Evolutionary conservation across 129 eudicot genomes (phyloP).

Genomic region (Lactuca saligna): DNA sequence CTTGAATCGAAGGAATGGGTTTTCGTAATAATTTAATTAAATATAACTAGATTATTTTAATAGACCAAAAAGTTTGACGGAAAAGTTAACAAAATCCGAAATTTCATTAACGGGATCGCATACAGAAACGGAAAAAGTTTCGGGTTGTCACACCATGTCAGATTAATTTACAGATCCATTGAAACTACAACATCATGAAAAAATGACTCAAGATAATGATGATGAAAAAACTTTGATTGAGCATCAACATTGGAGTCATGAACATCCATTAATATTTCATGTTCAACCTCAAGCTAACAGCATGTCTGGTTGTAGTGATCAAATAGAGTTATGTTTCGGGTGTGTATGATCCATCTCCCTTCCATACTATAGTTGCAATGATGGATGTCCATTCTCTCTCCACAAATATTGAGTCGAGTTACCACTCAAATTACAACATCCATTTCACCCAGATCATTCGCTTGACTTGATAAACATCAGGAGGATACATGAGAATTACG

Average conservation of each 20-base stretch:
- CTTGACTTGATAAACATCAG: background rate
- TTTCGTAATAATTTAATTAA: too few species aligned
- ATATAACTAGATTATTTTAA: too few species aligned
- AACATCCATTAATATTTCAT: background rate
- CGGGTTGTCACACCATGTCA: too few species aligned
- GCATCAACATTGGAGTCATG: slow-evolving; percentile 11
- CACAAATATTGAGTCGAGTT: slow-evolving; percentile 18
- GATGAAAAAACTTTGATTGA: background rate
- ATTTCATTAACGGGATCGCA: too few species aligned
- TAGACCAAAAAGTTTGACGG: too few species aligned
- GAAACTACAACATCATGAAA: background rate
- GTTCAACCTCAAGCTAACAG: background rate
- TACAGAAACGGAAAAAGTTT: too few species aligned
- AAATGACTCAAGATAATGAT: background rate
- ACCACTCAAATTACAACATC: slow-evolving; percentile 8
- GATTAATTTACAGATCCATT: slow-evolving; percentile 10
- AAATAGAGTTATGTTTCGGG: background rate
- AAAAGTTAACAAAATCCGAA: too few species aligned
- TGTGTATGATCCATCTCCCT: slow-evolving; percentile 6
- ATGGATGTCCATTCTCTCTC: slow-evolving; percentile 9
- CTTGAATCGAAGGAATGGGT: too few species aligned
- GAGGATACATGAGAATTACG: background rate
- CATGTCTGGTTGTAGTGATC: background rate
- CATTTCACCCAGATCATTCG: slow-evolving; percentile 4
- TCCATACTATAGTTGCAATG: slow-evolving; percentile 17